Evolutionary conservation across 352 stramenopile genomes (phyloP).

Genomic region (Phytophthora ramorum): DNA sequence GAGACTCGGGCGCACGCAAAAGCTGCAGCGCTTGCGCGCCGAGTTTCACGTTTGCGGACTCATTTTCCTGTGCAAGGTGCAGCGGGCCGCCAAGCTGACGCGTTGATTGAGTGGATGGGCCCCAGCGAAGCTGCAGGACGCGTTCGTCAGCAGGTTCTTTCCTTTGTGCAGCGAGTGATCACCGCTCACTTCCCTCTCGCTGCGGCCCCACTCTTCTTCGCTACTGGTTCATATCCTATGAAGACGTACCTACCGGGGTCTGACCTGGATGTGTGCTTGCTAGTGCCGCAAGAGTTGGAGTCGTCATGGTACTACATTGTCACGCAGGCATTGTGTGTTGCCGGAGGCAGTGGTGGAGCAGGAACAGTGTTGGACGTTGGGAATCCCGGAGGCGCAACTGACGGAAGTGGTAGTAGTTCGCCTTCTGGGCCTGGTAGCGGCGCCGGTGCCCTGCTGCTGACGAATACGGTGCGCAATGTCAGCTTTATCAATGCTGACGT

Average conservation of each 20-base stretch:
- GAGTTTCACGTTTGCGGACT: conserved; percentile 36
- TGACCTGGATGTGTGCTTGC: conserved; percentile 85
- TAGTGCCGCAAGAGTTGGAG: conserved; percentile 83
- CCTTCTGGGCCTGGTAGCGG: conserved; percentile 19
- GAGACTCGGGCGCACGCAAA: conserved; percentile 24
- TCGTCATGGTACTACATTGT: conserved; percentile 88
- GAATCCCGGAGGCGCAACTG: conserved; percentile 9
- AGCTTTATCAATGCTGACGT: conserved; percentile 92
- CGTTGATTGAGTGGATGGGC: conserved; percentile 70
- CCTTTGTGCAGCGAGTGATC: conserved; percentile 71
- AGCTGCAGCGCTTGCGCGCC: conserved; percentile 24
- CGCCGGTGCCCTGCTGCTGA: conserved; percentile 31
- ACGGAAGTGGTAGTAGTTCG: conserved; percentile 30
- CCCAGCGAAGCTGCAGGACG: conserved; percentile 70
- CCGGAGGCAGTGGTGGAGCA: conserved; percentile 45
- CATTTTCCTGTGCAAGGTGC: conserved; percentile 48
- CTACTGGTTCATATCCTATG: conserved; percentile 90
- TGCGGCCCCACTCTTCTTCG: conserved; percentile 61
- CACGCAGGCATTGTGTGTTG: conserved; percentile 83
- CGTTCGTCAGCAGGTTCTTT: conserved; percentile 66
- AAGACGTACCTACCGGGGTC: conserved; percentile 91
- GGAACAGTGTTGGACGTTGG: conserved; percentile 40
- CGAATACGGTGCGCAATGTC: conserved; percentile 87
- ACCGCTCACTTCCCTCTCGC: conserved; percentile 57
- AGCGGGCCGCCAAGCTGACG: conserved; percentile 43